These are phyloP conservation scores for Fusarium proliferatum DNA, from an alignment of 2,329 filamentous ascomycete genomes.

Conservation along the genomic window DNA sequence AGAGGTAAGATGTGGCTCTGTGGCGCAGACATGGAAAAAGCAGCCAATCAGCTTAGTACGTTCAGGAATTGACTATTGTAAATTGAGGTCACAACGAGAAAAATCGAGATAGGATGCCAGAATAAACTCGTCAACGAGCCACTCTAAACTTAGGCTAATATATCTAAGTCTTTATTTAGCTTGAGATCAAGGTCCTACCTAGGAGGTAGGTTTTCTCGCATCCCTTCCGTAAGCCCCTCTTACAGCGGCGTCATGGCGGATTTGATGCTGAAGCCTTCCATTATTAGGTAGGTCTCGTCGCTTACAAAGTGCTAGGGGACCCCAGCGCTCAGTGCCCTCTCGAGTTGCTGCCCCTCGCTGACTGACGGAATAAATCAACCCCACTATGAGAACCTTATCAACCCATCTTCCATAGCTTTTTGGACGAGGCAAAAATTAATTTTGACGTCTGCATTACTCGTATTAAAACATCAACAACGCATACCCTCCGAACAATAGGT, in stretches of 20 bases:
- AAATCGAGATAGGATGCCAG: neutral
- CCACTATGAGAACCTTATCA: slow-evolving; percentile 27
- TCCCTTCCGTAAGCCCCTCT: neutral
- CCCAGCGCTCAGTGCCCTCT: slow-evolving; percentile 1
- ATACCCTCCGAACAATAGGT: neutral
- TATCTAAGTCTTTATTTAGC: neutral
- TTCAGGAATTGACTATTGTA: neutral
- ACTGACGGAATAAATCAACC: slow-evolving; percentile 12
- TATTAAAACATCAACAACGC: neutral
- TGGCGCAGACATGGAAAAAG: neutral
- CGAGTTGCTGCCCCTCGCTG: slow-evolving; percentile 23
- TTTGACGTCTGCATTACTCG: neutral
- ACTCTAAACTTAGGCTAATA: neutral
- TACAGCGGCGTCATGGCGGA: slow-evolving; percentile 14
- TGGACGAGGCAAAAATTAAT: slow-evolving; percentile 16
- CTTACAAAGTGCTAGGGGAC: slow-evolving; percentile 7
- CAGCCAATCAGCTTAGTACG: neutral
- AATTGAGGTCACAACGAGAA: neutral
- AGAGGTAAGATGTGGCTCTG: slow-evolving; percentile 3
- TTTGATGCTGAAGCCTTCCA: neutral
- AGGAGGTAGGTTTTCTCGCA: neutral
- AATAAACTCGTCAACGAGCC: neutral
- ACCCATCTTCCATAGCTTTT: slow-evolving; percentile 18
- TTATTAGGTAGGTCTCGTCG: neutral
- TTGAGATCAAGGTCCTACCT: neutral